Evolutionary conservation across 169 alveolate species (phyloP).

Genomic region (Toxoplasma gondii): DNA sequence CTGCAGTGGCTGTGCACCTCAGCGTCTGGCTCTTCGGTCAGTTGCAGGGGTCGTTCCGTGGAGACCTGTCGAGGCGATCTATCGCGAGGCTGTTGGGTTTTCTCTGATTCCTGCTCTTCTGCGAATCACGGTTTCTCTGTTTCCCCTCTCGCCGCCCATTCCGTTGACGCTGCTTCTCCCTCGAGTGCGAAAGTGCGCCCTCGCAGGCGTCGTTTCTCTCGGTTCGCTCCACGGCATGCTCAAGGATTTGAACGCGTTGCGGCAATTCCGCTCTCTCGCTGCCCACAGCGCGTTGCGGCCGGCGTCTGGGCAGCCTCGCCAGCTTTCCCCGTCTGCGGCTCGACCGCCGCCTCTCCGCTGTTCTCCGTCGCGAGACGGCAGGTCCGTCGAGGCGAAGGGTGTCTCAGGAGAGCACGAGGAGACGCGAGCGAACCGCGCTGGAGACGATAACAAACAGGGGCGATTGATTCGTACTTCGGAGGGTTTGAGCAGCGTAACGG

Average conservation of each 20-base stretch:
- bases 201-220: not conserved
- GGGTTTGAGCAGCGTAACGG: too few relatives aligned
- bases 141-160: not conserved
- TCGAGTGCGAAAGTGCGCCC: not conserved
- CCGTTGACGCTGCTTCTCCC: constrained; percentile 31
- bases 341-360: not conserved
- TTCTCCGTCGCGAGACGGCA: too few relatives aligned
- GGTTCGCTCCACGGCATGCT: not conserved
- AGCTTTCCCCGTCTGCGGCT: not conserved
- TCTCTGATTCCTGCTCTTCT: not conserved
- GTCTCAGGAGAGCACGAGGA: too few relatives aligned
- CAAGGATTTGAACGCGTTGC: constrained; percentile 2
- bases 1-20: not conserved
- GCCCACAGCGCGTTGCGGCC: not conserved
- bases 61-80: constrained; percentile 11
- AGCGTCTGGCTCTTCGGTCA: not conserved
- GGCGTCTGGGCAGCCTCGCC: not conserved
- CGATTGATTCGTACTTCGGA: too few relatives aligned
- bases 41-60: not conserved
- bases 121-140: not conserved
- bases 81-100: not conserved
- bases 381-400: too few relatives aligned
- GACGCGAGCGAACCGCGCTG: too few relatives aligned
- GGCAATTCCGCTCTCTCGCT: not conserved
- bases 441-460: too few relatives aligned